These are phyloP conservation scores for Wickerhamomyces rabaulensis DNA, from an alignment of 805 yeast species.

Conservation along the genomic window DNA sequence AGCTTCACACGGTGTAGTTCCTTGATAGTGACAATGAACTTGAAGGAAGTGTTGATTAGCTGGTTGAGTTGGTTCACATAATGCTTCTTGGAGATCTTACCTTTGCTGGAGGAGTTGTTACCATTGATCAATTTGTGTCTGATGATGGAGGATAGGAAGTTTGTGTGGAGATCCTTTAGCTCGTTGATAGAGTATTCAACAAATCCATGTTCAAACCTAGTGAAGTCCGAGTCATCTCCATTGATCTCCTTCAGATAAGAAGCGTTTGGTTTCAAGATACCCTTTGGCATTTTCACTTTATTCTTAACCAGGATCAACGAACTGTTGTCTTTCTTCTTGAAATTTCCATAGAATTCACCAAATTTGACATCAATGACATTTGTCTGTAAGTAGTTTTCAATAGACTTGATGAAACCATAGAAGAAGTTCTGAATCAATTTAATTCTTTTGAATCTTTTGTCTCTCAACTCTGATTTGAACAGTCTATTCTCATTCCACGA, in stretches of 20 bases:
- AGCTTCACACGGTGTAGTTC: constrained; percentile 32
- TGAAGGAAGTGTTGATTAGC: constrained; percentile 31
- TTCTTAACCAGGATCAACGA: constrained; percentile 10
- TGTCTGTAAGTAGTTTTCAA: constrained; percentile 27
- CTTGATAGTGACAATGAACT: constrained; percentile 33
- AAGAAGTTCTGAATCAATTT: constrained; percentile 29
- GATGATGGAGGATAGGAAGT: constrained; percentile 32
- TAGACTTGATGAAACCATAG: constrained; percentile 25
- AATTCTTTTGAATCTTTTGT: constrained; percentile 25
- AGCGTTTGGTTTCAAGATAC: constrained; percentile 26
- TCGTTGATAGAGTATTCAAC: constrained; percentile 45
- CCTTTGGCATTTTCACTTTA: constrained; percentile 23
- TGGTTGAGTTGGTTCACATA: constrained; percentile 38
- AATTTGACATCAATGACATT: constrained; percentile 28
- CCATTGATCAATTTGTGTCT: constrained; percentile 31
- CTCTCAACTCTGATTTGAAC: constrained; percentile 19
- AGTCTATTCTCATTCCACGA: constrained; percentile 41
- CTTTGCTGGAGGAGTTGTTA: constrained; percentile 22
- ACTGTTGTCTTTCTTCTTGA: neutral
- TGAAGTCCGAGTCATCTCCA: constrained; percentile 4
- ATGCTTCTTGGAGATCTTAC: constrained; percentile 31
- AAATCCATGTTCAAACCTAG: constrained; percentile 7
- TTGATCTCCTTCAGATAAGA: constrained; percentile 18
- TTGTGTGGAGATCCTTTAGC: constrained; percentile 29
- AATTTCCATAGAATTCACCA: constrained; percentile 26